Evolutionary conservation across 495 filamentous ascomycete genomes (phyloP).

Genomic region (Penicillium roqueforti): DNA sequence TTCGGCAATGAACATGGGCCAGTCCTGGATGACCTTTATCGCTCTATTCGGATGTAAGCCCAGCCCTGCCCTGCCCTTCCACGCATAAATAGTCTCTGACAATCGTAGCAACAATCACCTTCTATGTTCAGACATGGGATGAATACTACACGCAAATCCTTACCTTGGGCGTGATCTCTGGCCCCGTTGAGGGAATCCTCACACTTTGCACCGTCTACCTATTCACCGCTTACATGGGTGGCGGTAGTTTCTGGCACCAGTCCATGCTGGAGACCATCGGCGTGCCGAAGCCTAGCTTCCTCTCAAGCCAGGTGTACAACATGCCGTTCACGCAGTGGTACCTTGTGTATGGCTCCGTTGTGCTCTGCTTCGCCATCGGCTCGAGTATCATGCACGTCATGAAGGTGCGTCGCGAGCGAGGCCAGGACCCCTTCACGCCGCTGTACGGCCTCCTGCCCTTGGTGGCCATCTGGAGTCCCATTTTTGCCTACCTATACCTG

Average conservation of each 20-base stretch:
- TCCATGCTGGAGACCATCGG: slow-evolving; percentile 70
- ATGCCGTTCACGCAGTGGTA: slow-evolving; percentile 88
- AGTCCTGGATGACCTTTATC: slow-evolving; percentile 84
- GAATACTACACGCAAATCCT: slow-evolving; percentile 97
- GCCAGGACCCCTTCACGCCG: slow-evolving; percentile 64
- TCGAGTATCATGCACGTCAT: slow-evolving; percentile 76
- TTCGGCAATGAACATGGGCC: slow-evolving; percentile 84
- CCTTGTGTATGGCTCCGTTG: slow-evolving; percentile 79
- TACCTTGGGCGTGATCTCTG: slow-evolving; percentile 86
- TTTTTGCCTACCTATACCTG: slow-evolving; percentile 73
- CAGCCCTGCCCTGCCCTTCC: not conserved
- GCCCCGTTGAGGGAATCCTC: slow-evolving; percentile 91
- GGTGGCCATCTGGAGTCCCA: slow-evolving; percentile 65
- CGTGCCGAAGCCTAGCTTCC: slow-evolving; percentile 55
- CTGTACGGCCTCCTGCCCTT: slow-evolving; percentile 80
- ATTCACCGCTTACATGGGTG: slow-evolving; percentile 79
- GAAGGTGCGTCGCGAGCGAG: slow-evolving; percentile 66
- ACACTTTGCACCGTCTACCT: slow-evolving; percentile 78
- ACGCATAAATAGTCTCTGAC: slow-evolving; percentile 13
- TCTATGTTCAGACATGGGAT: slow-evolving; percentile 99
- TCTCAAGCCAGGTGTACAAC: slow-evolving; percentile 67
- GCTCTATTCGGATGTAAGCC: slow-evolving; percentile 75
- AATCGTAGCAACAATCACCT: slow-evolving; percentile 67
- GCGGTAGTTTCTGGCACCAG: slow-evolving; percentile 88
- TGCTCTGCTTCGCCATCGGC: slow-evolving; percentile 77